Evolutionary conservation across 1,284 basidiomycete genomes (phyloP), one percentile per base, ranked within the genome.

Genomic region (Ceratobasidium sp.): DNA sequence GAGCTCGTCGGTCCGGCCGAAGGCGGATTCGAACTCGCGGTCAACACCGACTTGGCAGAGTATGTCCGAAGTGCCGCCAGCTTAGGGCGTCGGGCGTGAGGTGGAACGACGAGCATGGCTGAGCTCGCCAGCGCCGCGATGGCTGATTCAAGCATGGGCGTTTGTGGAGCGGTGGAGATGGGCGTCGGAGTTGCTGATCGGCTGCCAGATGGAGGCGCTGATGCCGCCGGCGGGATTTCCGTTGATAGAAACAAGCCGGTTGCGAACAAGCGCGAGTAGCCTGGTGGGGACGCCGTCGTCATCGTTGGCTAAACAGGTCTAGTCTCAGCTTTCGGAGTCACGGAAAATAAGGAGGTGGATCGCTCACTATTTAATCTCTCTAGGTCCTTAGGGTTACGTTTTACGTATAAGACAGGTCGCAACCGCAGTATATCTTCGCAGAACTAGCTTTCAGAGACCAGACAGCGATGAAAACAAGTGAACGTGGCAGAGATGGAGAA

Each of bases 181-280:
- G 70, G 70, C 1, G 70, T 73, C n/a, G 70, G 70, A 28, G 70
- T 73, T 10, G 44, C 26, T 48, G 70, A 73, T 26, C 70, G 70
- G 44, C 70, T 73, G 33, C 40, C 56, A 1, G 23, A 38, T 15
- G 56, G 59, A 17, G 46, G 33, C 33, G 33, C 44, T 38, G 57
- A 13, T n/a, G 69, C 42, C 28, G 13, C 33, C 26, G 59, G 59
- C 42, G 38, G 38, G 23, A 40, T 26, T 28, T 65, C 61, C 6
- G 59, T 75, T 5, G 71, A 75, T 2, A 75, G 61, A 64, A 75
- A 75, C 15, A 75, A 61, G 20, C 71, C 71, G 17, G 71, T 75
- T 13, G 71, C 71, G 61, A 75, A 75, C 42, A 75, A 61, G 33
- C 46, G 44, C 23, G 71, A 75, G 56, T 75, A 75, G n/a, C 71